Evolutionary conservation across 2,329 filamentous ascomycete genomes (phyloP).

Genomic region (Chalaropsis thielavioides): DNA sequence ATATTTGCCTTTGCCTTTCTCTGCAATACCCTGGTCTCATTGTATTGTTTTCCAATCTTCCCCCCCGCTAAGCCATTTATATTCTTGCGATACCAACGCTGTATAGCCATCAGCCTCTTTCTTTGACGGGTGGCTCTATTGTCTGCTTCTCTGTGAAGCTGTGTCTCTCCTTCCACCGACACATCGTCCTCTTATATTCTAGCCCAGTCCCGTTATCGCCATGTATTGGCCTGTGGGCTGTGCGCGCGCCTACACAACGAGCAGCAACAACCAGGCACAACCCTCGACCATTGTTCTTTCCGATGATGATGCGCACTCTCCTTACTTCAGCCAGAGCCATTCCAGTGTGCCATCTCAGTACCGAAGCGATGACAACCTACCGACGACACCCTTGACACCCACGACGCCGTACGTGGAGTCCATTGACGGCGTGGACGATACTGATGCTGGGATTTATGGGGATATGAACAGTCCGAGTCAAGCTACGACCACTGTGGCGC

Average conservation of each 20-base stretch:
- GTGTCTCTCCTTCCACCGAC: background rate
- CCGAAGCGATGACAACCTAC: constrained; percentile 21
- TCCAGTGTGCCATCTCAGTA: constrained; percentile 14
- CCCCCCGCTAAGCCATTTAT: background rate
- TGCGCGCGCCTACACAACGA: constrained; percentile 68
- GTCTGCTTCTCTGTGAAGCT: background rate
- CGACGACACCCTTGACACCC: constrained; percentile 39
- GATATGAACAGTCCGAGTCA: constrained; percentile 2
- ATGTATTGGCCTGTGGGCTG: constrained; percentile 91
- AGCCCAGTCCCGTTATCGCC: background rate
- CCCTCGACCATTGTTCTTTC: constrained; percentile 38
- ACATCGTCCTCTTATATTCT: background rate
- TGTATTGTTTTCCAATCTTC: background rate
- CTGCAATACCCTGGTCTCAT: background rate
- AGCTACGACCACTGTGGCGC: constrained; percentile 20
- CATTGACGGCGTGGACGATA: constrained; percentile 37
- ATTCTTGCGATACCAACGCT: background rate
- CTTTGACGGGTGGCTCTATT: background rate
- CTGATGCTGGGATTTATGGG: constrained; percentile 12
- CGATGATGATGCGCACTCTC: constrained; percentile 31
- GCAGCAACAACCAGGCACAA: constrained; percentile 47
- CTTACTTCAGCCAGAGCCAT: constrained; percentile 20
- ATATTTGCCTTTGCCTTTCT: background rate
- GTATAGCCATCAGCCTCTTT: background rate
- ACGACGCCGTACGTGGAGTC: constrained; percentile 43